Percentiles rank a stretch among this genome's conserved stretches.
phyloP scores from a whole-genome alignment of 768 basidiomycete genomes.

The Suillus subalutaceus region DNA sequence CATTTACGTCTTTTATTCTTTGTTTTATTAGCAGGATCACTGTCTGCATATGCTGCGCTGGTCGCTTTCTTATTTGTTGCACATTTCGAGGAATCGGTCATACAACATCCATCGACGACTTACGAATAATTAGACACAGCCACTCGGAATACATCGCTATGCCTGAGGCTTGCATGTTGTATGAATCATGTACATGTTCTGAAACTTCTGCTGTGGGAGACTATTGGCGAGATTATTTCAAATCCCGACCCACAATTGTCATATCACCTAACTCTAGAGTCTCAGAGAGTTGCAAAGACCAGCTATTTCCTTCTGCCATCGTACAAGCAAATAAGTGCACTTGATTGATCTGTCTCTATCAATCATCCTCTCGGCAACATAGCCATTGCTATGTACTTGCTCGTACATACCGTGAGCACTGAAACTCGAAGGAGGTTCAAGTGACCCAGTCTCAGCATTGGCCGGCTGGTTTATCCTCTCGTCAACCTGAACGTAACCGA shows the following conservation, averaged over 20 bases:
- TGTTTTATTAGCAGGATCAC: neutral
- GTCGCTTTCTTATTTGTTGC: constrained; percentile 9
- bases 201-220: neutral
- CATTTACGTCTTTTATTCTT: neutral
- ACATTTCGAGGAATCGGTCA: constrained; percentile 10
- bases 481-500: neutral
- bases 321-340: neutral
- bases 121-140: neutral
- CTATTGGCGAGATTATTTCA: neutral
- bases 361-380: neutral
- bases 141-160: neutral
- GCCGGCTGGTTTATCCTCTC: neutral
- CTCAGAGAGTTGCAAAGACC: no score
- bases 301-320: neutral
- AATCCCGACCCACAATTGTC: neutral
- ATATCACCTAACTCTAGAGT: neutral
- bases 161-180: neutral
- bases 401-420: neutral
- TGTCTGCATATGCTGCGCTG: constrained; percentile 9
- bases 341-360: neutral
- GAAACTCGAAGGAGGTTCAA: neutral
- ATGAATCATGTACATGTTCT: neutral
- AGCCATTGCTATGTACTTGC: neutral
- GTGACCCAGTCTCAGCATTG: no score
- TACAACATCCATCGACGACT: neutral